phyloP scores from a whole-genome alignment of 148 eudicot genomes.

The Camellia japonica region DNA sequence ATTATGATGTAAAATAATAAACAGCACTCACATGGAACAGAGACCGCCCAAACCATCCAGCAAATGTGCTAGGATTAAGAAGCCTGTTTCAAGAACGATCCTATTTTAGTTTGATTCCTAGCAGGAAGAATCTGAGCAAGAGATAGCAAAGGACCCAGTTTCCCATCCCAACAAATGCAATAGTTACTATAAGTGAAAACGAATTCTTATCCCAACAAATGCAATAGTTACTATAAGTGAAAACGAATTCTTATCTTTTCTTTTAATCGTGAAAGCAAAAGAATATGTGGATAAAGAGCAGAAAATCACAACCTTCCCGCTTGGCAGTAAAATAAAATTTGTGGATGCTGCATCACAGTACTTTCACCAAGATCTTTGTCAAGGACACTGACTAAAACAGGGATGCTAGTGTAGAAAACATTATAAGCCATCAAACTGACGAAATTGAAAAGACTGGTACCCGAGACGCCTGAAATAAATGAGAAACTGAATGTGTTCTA shows the following conservation, averaged over 20 bases:
- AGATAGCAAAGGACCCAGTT: background rate
- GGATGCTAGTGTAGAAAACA: constrained; percentile 93
- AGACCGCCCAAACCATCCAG: constrained; percentile 98
- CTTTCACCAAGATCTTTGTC: constrained; percentile 92
- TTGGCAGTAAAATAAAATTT: constrained; percentile 90
- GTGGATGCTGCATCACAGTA: constrained; percentile 96
- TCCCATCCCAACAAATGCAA: background rate
- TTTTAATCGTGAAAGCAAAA: background rate
- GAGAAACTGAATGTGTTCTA: constrained; percentile 63
- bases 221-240: background rate
- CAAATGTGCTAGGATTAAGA: constrained; percentile 91
- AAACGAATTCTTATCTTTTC: background rate
- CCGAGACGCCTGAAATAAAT: constrained; percentile 93
- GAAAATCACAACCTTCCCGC: constrained; percentile 68
- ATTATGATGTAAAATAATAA: background rate
- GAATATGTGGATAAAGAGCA: background rate
- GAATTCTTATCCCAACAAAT: background rate
- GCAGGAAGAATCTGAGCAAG: background rate
- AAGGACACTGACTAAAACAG: constrained; percentile 83
- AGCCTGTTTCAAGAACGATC: constrained; percentile 53
- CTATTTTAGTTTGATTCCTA: constrained; percentile 9
- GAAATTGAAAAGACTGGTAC: constrained; percentile 93
- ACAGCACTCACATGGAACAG: constrained; percentile 71
- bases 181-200: background rate
- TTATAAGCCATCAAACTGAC: constrained; percentile 97